These are phyloP conservation scores for Phallus indusiatus DNA, from an alignment of 768 basidiomycete species.

Conservation along the genomic window DNA sequence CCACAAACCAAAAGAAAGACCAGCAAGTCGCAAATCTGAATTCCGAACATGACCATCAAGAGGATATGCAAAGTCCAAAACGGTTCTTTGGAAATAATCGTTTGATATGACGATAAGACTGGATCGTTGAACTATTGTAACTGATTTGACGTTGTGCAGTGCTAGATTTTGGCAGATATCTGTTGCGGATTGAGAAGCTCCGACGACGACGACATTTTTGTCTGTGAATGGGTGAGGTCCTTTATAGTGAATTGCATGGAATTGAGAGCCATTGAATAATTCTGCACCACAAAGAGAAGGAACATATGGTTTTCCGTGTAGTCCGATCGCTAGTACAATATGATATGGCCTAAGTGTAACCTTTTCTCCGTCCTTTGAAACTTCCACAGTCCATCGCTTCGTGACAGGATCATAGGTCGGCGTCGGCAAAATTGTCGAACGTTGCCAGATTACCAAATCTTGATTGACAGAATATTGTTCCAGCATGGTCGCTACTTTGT, in stretches of 20 bases:
- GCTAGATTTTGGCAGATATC: constrained; percentile 6
- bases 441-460: constrained; percentile 37
- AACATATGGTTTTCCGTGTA: constrained; percentile 25
- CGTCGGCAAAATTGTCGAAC: constrained; percentile 21
- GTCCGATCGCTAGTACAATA: constrained; percentile 31
- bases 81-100: neutral
- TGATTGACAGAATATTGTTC: constrained; percentile 32
- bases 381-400: constrained; percentile 26
- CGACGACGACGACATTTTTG: constrained; percentile 6
- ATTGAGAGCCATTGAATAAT: constrained; percentile 22
- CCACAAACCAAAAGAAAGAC: neutral
- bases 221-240: constrained; percentile 15
- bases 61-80: neutral
- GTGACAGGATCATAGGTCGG: constrained; percentile 25
- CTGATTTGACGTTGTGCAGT: neutral
- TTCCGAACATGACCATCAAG: neutral
- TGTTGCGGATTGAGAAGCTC: constrained; percentile 1
- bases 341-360: constrained; percentile 28
- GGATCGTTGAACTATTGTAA: constrained; percentile 9
- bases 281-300: constrained; percentile 21
- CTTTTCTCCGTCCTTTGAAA: constrained; percentile 21
- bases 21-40: neutral
- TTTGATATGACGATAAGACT: neutral
- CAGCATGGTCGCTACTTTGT: constrained; percentile 36
- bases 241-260: constrained; percentile 25